A percentile compares a stretch with the other conserved stretches of the same genome.
These are phyloP conservation scores for Pseudisothecium myosuroides DNA, from an alignment of 225 moss, liverwort and hornwort genomes.

Conservation along the genomic window DNA sequence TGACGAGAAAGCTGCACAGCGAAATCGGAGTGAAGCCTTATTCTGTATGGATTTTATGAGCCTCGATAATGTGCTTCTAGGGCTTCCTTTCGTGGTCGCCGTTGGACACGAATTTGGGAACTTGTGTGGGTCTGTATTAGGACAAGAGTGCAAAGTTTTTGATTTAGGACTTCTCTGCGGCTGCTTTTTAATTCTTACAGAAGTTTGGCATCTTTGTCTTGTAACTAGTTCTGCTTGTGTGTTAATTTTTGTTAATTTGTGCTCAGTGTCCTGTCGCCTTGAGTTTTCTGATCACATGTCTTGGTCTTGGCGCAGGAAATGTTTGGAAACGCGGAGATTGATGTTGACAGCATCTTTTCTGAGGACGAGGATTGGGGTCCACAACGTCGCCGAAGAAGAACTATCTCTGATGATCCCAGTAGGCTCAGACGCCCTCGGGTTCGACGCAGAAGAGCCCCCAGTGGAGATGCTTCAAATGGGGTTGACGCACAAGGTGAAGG, in stretches of 20 bases:
- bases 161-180: not conserved
- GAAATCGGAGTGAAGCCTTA: not conserved
- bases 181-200: not conserved
- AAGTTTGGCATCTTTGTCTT: not conserved
- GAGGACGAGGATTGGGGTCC: conserved; percentile 97
- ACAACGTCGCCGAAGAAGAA: conserved; percentile 40
- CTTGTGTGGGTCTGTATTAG: not conserved
- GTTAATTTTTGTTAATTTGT: not conserved
- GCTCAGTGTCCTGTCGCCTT: not conserved
- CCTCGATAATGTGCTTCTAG: not conserved
- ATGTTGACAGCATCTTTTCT: conserved; percentile 26
- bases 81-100: not conserved
- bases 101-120: not conserved
- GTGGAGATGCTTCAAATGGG: not conserved
- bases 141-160: not conserved
- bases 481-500: not conserved
- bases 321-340: conserved; percentile 49
- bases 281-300: not conserved
- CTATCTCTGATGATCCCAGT: conserved; percentile 32
- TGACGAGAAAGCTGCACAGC: not conserved
- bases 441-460: conserved; percentile 4
- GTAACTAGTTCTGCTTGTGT: not conserved
- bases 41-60: not conserved
- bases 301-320: conserved; percentile 47
- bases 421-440: conserved; percentile 14